Evolutionary conservation across 257 asterid genomes (phyloP).

Genomic region (Lycium ferocissimum): DNA sequence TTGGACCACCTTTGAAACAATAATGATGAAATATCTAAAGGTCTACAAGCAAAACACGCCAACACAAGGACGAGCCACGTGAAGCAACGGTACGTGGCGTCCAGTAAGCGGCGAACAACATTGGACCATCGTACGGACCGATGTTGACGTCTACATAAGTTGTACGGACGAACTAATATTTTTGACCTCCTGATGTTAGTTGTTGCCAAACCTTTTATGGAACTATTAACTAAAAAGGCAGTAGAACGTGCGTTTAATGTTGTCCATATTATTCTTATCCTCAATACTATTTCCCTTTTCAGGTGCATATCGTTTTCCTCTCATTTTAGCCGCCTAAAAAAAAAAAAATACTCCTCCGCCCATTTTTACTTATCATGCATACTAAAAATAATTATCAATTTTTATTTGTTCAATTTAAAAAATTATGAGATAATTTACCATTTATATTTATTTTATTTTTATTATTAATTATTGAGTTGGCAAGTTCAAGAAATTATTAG

Average conservation of each 20-base stretch:
- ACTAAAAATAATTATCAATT: too few relatives aligned
- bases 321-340: not conserved
- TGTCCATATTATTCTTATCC: not conserved
- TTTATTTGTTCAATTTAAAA: too few relatives aligned
- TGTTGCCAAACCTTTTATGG: not conserved
- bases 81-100: not conserved
- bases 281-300: not conserved
- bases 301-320: not conserved
- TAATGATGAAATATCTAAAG: too few relatives aligned
- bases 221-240: not conserved
- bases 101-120: fast-evolving
- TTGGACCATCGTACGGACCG: conserved; percentile 30
- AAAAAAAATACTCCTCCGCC: too few relatives aligned
- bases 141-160: not conserved
- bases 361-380: too few relatives aligned
- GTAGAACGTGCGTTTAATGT: not conserved
- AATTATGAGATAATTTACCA: too few relatives aligned
- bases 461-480: too few relatives aligned
- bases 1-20: too few relatives aligned
- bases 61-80: conserved; percentile 31
- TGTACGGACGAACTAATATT: conserved; percentile 34
- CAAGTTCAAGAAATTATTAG: too few relatives aligned
- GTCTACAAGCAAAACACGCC: not conserved
- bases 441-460: too few relatives aligned
- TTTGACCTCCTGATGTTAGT: not conserved